phyloP scores from a whole-genome alignment of 2,329 filamentous ascomycete species.

The Fragosphaeria purpurea region DNA sequence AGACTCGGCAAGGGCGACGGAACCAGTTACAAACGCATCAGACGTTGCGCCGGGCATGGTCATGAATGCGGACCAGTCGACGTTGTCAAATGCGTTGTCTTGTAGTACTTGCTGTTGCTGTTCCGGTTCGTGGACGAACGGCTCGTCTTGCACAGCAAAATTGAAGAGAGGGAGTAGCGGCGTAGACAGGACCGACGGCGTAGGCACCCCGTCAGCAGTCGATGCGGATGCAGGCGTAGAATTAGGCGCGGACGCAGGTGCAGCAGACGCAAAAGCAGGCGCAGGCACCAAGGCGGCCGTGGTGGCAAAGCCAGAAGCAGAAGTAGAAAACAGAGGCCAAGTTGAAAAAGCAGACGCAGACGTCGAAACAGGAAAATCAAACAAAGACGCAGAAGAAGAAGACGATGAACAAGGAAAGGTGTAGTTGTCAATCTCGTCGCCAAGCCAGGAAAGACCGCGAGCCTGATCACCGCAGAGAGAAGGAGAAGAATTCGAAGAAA shows the following conservation, averaged over 20 bases:
- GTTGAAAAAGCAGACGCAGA: not conserved
- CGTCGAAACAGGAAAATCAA: not conserved
- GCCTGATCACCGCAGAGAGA: not conserved
- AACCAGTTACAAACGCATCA: no score
- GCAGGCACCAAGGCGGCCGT: no score
- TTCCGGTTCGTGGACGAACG: not conserved
- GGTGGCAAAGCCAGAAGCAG: not conserved
- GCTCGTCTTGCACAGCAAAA: not conserved
- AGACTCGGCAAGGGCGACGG: no score
- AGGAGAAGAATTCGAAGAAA: not conserved
- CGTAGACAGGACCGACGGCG: not conserved
- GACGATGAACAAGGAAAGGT: not conserved
- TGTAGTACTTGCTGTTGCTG: not conserved
- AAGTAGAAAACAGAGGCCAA: not conserved
- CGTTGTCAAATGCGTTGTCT: not conserved
- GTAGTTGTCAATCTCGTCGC: not conserved
- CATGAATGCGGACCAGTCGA: conserved; percentile 8
- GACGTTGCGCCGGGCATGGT: not conserved
- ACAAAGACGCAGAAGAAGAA: conserved; percentile 5
- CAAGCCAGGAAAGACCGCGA: conserved; percentile 1
- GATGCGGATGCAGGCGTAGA: no score
- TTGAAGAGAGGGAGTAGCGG: not conserved
- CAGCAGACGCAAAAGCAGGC: not conserved
- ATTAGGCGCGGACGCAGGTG: not conserved
- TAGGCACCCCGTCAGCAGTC: not conserved